phyloP scores from a whole-genome alignment of 2,329 filamentous ascomycete species.

The Pyricularia grisea region DNA sequence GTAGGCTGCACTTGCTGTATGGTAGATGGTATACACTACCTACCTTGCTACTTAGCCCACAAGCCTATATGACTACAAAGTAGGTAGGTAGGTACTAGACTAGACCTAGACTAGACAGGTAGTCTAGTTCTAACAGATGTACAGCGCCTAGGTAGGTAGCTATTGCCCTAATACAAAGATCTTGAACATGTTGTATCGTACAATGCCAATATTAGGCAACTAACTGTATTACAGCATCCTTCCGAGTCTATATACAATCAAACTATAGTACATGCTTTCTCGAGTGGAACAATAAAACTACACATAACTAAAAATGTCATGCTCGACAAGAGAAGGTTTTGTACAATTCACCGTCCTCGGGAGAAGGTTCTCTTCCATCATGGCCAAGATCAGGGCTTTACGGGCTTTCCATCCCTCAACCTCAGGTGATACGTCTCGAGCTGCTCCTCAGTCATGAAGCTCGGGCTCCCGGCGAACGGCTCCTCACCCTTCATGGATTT shows the following conservation, averaged over 20 bases:
- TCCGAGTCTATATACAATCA: neutral
- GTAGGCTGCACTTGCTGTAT: neutral
- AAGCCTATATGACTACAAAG: no score
- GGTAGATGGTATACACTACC: no score
- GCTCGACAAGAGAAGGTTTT: neutral
- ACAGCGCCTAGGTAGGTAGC: no score
- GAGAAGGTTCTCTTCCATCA: neutral
- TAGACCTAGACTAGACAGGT: no score
- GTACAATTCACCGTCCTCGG: neutral
- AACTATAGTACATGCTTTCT: neutral
- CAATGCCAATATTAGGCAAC: neutral
- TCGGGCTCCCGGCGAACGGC: constrained; percentile 69
- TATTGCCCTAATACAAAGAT: no score
- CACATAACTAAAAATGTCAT: neutral
- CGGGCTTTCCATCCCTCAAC: constrained; percentile 4
- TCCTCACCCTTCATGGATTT: constrained; percentile 91
- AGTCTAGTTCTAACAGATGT: no score
- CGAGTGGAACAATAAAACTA: neutral
- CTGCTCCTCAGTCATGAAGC: constrained; percentile 50
- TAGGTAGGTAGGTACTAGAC: neutral
- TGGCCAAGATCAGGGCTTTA: neutral
- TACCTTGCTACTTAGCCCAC: no score
- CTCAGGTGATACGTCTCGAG: constrained; percentile 36
- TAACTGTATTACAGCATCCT: neutral
- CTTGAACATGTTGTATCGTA: neutral